phyloP scores from a whole-genome alignment of 371 early-diverging fungal genomes.

The Zychaea mexicana region DNA sequence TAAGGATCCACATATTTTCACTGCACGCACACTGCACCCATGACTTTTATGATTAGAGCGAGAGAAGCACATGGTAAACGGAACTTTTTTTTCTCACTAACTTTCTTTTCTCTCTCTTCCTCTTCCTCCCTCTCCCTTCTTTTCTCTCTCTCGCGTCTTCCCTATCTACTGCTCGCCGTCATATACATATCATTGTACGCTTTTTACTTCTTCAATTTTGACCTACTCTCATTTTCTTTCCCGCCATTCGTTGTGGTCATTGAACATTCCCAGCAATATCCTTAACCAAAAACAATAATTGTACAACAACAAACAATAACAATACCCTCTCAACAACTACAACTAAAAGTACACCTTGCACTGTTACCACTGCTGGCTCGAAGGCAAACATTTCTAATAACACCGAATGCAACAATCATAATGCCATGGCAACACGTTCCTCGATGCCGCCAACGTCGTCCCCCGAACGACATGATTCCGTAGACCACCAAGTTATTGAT shows the following conservation, averaged over 20 bases:
- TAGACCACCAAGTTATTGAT: constrained; percentile 7
- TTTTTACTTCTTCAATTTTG: constrained; percentile 1
- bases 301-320: too few species aligned
- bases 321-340: not conserved
- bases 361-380: not conserved
- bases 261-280: too few species aligned
- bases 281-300: not conserved
- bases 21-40: too few species aligned
- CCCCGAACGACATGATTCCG: not conserved
- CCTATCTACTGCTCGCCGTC: too few species aligned
- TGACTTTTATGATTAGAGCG: too few species aligned
- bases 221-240: too few species aligned
- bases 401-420: constrained; percentile 11
- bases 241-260: too few species aligned
- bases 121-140: not conserved
- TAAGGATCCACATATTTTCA: not conserved
- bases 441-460: constrained; percentile 12
- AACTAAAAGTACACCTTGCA: not conserved
- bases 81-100: constrained; percentile 2
- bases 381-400: not conserved
- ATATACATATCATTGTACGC: not conserved
- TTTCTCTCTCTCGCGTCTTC: not conserved
- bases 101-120: constrained; percentile 2
- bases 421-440: constrained; percentile 22
- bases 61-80: constrained; percentile 1